Conservation (phyloP, 768 basidiomycete species). For the Hysterangium stoloniferum region DNA sequence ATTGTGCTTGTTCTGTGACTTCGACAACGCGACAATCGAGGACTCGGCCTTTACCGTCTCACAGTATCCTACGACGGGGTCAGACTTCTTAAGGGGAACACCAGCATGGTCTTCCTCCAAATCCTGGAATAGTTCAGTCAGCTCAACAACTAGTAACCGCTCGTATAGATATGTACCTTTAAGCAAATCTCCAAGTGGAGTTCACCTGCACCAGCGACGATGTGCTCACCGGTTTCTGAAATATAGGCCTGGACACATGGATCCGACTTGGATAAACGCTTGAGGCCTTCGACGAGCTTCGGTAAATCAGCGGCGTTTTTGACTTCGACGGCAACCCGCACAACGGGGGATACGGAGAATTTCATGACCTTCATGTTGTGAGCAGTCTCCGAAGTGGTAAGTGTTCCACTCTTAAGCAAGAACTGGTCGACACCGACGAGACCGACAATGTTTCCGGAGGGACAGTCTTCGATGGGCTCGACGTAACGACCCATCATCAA, state of each 20-base stretch:
- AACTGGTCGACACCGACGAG: constrained; percentile 99
- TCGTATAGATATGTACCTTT: constrained; percentile 50
- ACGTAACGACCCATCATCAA: constrained; percentile 99
- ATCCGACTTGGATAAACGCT: constrained; percentile 99
- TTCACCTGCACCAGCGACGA: constrained; percentile 98
- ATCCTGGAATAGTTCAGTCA: constrained; percentile 46
- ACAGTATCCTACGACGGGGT: constrained; percentile 95
- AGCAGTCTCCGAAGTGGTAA: constrained; percentile 95
- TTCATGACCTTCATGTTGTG: constrained; percentile 99
- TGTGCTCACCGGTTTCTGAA: constrained; percentile 89
- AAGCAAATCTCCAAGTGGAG: constrained; percentile 99
- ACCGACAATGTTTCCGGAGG: constrained; percentile 97
- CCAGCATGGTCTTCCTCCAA: constrained; percentile 99
- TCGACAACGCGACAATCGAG: constrained; percentile 91
- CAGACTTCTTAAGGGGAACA: constrained; percentile 96
- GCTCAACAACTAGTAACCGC: background rate
- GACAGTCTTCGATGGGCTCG: constrained; percentile 98
- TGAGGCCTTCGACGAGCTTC: constrained; percentile 99
- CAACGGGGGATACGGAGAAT: constrained; percentile 99
- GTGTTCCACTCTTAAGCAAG: constrained; percentile 97
- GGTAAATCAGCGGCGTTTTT: constrained; percentile 99
- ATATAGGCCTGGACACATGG: constrained; percentile 98
- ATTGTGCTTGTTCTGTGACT: constrained; percentile 99
- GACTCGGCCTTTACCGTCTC: constrained; percentile 98
- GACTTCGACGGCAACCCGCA: constrained; percentile 98